Evolutionary conservation across 2,329 filamentous ascomycete genomes (phyloP), one percentile per base, ranked within the genome.

Genomic region (Fusarium chuoi): DNA sequence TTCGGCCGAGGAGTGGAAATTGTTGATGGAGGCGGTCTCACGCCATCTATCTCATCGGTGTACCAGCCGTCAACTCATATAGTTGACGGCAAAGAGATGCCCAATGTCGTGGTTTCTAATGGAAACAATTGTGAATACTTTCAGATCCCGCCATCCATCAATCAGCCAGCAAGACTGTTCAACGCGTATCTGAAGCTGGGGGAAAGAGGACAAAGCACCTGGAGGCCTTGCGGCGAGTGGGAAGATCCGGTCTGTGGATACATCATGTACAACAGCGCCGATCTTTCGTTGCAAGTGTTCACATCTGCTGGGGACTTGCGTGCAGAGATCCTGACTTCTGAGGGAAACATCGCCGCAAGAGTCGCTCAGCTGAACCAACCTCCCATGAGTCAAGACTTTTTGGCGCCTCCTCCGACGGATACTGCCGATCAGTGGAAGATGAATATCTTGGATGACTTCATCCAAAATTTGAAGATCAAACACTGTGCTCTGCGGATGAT

Each of bases 191-290:
- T 20, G 7, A 45, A 26, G 42, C 17, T 11, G 7, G n/a, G 24
- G 11, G 24, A 0, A 3, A 13, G 3, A 0, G 42, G 42, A 0
- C 3, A 45, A 10, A 45, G 42, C 24, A 45, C 17, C 0, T 20
- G 42, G 42, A 26, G 17, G 17, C 42, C 42, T 26, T 45, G 15
- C 17, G 17, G n/a, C 11, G 42, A 45, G 5, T 45, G 42, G n/a
- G 24, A 45, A 13, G 24, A 44, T 4, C 42, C n/a, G 11, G 42
- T 44, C 6, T 44, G n/a, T 7, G 42, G 15, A 11, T 44, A 44
- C 0, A 44, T 44, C 42, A 44, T 26, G 42, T 44, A 44, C 0
- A 24, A 18, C 42, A 24, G 42, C n/a, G n/a, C 3, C 15, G n/a
- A 26, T 44, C 42, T 44, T 26, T 24, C n/a, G 15, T 2, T 24